Percentiles rank a stretch among this genome's conserved stretches.
Evolutionary conservation across 139 green algal species (phyloP).

Genomic region (Haematococcus lacustris): DNA sequence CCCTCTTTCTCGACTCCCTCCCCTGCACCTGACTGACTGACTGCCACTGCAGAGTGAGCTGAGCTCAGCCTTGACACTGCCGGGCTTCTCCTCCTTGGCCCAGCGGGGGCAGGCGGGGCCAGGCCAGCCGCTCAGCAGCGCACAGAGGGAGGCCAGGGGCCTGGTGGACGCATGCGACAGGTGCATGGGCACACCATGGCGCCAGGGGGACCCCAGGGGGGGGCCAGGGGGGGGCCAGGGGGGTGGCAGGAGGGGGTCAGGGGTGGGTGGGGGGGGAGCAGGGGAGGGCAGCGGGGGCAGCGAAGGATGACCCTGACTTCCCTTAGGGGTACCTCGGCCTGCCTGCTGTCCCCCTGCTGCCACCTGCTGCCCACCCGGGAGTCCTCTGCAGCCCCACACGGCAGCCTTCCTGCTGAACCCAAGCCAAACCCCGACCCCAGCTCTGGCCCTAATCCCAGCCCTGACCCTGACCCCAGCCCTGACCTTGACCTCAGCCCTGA

Average conservation of each 20-base stretch:
- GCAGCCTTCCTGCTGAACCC: neutral
- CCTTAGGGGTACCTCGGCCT: conserved; percentile 6
- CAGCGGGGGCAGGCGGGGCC: neutral
- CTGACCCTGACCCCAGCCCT: too few relatives aligned
- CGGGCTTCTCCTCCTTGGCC: neutral
- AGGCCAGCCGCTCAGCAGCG: neutral
- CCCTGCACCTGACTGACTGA: conserved; percentile 1
- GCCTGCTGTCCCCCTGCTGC: neutral
- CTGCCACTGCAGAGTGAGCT: conserved; percentile 8
- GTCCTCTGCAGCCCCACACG: neutral
- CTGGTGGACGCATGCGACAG: conserved; percentile 12
- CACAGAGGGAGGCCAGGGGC: conserved; percentile 8
- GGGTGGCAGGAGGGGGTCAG: neutral
- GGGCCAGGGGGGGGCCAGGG: neutral
- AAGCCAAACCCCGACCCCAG: too few relatives aligned
- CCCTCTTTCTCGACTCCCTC: conserved; percentile 8
- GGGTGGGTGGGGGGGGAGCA: neutral
- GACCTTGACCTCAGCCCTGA: too few relatives aligned
- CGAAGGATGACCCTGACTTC: neutral
- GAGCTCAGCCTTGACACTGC: neutral
- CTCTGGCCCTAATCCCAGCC: too few relatives aligned
- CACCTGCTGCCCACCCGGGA: neutral
- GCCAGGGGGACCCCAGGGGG: neutral
- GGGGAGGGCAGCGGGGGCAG: neutral
- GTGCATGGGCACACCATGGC: neutral